Evolutionary conservation across 2,329 filamentous ascomycete genomes (phyloP), one percentile per base, ranked within the genome.

Genomic region (Geosmithia morbida): DNA sequence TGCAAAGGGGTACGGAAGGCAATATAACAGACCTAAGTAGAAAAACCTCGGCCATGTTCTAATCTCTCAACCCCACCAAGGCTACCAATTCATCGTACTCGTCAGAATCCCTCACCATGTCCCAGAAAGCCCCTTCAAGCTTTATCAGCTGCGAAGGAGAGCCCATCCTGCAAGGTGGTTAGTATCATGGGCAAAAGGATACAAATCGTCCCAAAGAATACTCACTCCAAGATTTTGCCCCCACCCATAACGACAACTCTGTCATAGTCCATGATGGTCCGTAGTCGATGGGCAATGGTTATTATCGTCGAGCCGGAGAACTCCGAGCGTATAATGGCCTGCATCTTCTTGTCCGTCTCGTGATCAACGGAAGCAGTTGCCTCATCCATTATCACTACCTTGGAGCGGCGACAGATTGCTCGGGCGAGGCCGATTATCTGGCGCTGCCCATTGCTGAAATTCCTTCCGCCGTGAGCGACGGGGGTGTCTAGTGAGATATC

Each of bases 231-330:
- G 7, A 79, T 71, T 29, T 61, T 61, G 1, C 75, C 75, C 0
- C 65, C 68, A 8, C 67, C 68, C 70, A 80, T 71, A 14, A 80
- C 75, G 2, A 79, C 66, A 1, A 81, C 67, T 29, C 66, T 66
- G 54, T 81, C 75, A 51, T 77, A 79, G 57, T 79, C 75, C 48
- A 77, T 70, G 46, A 81, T 77, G 0, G 75, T 79, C 41, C 70
- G 63, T 44, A 79, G 59, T 4, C 75, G 67, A 57, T 79, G 75
- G 7, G 74, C 75, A 51, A 79, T 76, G 2, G 74, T 76, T 18
- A 79, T 68, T 3, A 79, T 62, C 10, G 75, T 79, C 41, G 29
- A 2, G 22, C 18, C 63, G 66, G 1, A 61, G 59, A 42, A 62
- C 62, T 46, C 66, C 63, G 62, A 57, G 16, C 73, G 64, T 30